Evolutionary conservation across 306 rosid species (phyloP).

Genomic region (Dalbergia oliveri): DNA sequence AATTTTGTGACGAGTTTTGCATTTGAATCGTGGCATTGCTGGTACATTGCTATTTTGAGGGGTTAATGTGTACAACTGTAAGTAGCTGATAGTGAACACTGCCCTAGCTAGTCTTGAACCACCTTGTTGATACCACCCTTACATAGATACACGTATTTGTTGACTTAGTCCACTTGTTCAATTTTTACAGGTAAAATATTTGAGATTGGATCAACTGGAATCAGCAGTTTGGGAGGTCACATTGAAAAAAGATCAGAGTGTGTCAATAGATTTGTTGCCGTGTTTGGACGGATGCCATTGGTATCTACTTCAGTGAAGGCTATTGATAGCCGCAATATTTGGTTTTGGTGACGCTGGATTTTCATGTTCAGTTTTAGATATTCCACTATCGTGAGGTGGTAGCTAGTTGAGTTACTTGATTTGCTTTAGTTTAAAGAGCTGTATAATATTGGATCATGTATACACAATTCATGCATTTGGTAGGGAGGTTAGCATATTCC

Average conservation of each 20-base stretch:
- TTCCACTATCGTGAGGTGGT: constrained; percentile 46
- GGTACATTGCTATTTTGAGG: not conserved
- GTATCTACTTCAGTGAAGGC: constrained; percentile 82
- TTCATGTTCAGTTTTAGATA: constrained; percentile 42
- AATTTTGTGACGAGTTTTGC: not conserved
- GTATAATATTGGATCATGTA: constrained; percentile 49
- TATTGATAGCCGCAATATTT: constrained; percentile 78
- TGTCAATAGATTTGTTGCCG: constrained; percentile 68
- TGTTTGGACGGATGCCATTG: constrained; percentile 83
- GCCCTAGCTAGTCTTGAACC: not conserved
- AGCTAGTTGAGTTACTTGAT: constrained; percentile 44
- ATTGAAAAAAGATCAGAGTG: constrained; percentile 80
- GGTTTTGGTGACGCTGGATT: constrained; percentile 80
- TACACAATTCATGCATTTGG: constrained; percentile 45
- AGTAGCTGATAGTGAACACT: constrained; percentile 22
- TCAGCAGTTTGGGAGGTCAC: constrained; percentile 96
- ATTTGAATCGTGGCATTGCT: not conserved
- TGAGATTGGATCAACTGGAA: constrained; percentile 97
- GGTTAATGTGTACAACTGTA: not conserved
- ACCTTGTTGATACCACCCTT: not conserved
- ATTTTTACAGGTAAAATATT: constrained; percentile 75
- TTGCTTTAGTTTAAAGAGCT: constrained; percentile 49
- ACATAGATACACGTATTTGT: not conserved
- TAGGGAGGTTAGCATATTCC: constrained; percentile 45
- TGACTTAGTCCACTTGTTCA: constrained; percentile 2